Evolutionary conservation across 108 stramenopile genomes (phyloP).

Genomic region (Stephanodiscus minutulus): DNA sequence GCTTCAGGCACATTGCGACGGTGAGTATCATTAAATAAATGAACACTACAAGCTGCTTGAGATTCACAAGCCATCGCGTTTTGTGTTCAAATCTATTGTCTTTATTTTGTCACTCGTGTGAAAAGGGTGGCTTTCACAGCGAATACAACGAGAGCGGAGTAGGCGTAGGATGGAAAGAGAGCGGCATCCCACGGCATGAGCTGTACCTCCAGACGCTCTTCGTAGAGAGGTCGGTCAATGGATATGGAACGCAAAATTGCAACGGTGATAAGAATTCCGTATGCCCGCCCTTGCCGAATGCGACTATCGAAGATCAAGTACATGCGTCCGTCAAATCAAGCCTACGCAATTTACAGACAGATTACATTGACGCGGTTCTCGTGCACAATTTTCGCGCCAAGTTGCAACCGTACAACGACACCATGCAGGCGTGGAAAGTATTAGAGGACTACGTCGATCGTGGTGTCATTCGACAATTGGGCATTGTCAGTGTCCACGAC

Average conservation of each 20-base stretch:
- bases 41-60: not conserved
- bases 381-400: conserved; percentile 57
- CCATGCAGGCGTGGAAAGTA: conserved; percentile 43
- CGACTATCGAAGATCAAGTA: conserved; percentile 49
- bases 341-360: conserved; percentile 38
- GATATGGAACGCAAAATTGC: conserved; percentile 26
- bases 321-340: conserved; percentile 38
- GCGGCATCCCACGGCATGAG: conserved; percentile 38
- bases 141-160: conserved; percentile 53
- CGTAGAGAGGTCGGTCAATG: conserved; percentile 27
- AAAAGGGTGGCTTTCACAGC: conserved; percentile 37
- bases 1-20: conserved; percentile 54
- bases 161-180: conserved; percentile 47
- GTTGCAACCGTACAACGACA: conserved; percentile 34
- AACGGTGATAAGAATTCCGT: not conserved
- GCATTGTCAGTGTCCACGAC: conserved; percentile 47
- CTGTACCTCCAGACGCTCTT: conserved; percentile 52
- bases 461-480: conserved; percentile 42
- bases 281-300: conserved; percentile 17
- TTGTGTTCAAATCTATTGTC: not conserved
- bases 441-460: conserved; percentile 44
- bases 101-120: not conserved
- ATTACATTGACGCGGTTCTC: conserved; percentile 45
- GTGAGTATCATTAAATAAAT: not conserved
- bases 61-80: not conserved